These are phyloP conservation scores for bread wheat (Triticum aestivum) DNA, from an alignment of 176 grass and related monocot genomes.

Conservation along the genomic window IWGSC_CS_RefSeq_v2.1 NC_057796.1:434217417-434217916, in stretches of 20 bases:
- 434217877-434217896: constrained; percentile 68
- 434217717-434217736: constrained; percentile 85
- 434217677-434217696: constrained; percentile 79
- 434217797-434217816: constrained; percentile 88
- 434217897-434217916: constrained; percentile 82
- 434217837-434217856: constrained; percentile 75
- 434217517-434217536: constrained; percentile 83
- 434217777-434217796: constrained; percentile 78
- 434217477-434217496: constrained; percentile 79
- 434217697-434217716: constrained; percentile 83
- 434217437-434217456: constrained; percentile 76
- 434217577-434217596: constrained; percentile 66
- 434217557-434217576: constrained; percentile 79
- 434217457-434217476: constrained; percentile 86
- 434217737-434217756: constrained; percentile 84
- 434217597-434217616: constrained; percentile 68
- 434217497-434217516: constrained; percentile 88
- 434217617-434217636: constrained; percentile 91
- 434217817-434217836: constrained; percentile 77
- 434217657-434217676: constrained; percentile 67
- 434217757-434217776: constrained; percentile 79
- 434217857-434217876: constrained; percentile 95
- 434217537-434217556: constrained; percentile 74
- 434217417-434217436: constrained; percentile 73
- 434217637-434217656: constrained; percentile 67